phyloP scores from a whole-genome alignment of 1,139 yeast genomes.

The Yamadazyma songkhlaensis region DNA sequence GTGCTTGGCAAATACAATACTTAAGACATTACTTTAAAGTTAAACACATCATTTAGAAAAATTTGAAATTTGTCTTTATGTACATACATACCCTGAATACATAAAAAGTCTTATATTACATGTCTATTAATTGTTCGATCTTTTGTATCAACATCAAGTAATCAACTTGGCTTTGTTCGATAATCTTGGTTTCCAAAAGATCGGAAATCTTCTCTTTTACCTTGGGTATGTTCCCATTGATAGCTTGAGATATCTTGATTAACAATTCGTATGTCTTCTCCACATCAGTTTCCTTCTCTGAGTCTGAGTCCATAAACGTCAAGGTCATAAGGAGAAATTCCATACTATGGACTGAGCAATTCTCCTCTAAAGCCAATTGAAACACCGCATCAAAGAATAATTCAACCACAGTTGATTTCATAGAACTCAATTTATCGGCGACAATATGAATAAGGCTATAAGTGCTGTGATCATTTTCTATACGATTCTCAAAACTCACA shows the following conservation, averaged over 20 bases:
- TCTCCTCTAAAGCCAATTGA: neutral
- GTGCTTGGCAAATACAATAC: conserved; percentile 89
- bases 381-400: neutral
- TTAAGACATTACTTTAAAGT: conserved; percentile 91
- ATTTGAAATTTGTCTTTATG: neutral
- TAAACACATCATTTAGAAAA: conserved; percentile 74
- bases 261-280: too few species aligned
- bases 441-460: neutral
- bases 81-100: neutral
- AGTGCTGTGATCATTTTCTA: neutral
- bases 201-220: too few species aligned
- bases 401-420: neutral
- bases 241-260: too few species aligned
- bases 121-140: too few species aligned
- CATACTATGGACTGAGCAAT: conserved; percentile 1
- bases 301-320: neutral
- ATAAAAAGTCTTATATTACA: too few species aligned
- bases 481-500: neutral
- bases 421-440: neutral
- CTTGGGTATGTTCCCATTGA: too few species aligned
- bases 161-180: too few species aligned
- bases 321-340: conserved; percentile 1
- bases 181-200: too few species aligned
- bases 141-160: neutral
- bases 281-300: too few species aligned